Conservation (phyloP, 805 yeast genomes). For the Pichia cephalocereana region DNA sequence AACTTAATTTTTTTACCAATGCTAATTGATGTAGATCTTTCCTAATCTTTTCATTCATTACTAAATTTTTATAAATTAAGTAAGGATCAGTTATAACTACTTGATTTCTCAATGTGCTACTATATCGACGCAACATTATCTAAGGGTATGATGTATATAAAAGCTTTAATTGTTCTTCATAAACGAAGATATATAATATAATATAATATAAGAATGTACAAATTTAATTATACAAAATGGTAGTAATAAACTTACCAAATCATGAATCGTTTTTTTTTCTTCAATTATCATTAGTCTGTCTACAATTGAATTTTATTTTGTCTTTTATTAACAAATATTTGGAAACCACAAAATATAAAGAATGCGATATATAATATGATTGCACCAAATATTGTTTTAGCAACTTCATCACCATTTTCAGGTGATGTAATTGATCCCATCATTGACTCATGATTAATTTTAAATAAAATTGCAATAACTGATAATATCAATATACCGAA, state of each 20-base stretch:
- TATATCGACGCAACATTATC: too few species aligned
- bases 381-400: slow-evolving; percentile 83
- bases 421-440: slow-evolving; percentile 90
- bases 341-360: slow-evolving; percentile 87
- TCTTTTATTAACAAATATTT: slow-evolving; percentile 54
- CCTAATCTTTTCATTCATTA: slow-evolving; percentile 40
- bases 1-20: slow-evolving; percentile 51
- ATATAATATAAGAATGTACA: too few species aligned
- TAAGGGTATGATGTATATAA: too few species aligned
- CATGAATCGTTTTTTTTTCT: background rate
- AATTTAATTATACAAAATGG: too few species aligned
- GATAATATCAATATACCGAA: slow-evolving; percentile 85
- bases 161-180: too few species aligned
- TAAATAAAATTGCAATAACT: slow-evolving; percentile 75
- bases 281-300: background rate
- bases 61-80: slow-evolving; percentile 43
- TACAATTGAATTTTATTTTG: slow-evolving; percentile 44
- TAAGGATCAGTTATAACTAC: slow-evolving; percentile 49
- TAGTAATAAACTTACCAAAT: too few species aligned
- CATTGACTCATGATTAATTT: slow-evolving; percentile 78
- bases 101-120: background rate
- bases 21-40: slow-evolving; percentile 51
- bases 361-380: slow-evolving; percentile 73
- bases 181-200: too few species aligned
- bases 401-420: slow-evolving; percentile 83